Evolutionary conservation across 176 grass and related monocot genomes (phyloP).

Genomic region (Juncus effusus): DNA sequence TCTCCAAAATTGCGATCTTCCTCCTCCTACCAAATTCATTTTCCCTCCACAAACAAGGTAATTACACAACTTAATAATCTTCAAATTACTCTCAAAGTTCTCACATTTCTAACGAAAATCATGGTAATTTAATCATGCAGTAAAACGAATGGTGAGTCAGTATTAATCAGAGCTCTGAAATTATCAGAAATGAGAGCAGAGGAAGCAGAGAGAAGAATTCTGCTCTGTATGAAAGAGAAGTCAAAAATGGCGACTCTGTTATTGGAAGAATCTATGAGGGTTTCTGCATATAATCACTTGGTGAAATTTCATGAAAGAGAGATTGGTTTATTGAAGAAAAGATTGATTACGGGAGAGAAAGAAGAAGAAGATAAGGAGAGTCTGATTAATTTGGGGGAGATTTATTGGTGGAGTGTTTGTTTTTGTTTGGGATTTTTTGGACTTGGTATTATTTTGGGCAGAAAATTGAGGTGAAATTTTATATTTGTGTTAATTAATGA

Average conservation of each 20-base stretch:
- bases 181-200: slow-evolving; percentile 25
- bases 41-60: too few species aligned
- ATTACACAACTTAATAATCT: too few species aligned
- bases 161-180: slow-evolving; percentile 16
- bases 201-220: slow-evolving; percentile 18
- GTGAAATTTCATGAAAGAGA: slow-evolving; percentile 9
- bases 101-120: too few species aligned
- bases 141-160: background rate
- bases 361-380: background rate
- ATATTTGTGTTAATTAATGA: background rate
- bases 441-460: slow-evolving; percentile 15
- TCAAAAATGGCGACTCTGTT: background rate
- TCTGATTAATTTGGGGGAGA: background rate
- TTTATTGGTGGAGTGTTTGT: background rate
- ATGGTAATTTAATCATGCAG: slow-evolving; percentile 1
- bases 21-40: too few species aligned
- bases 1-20: too few species aligned
- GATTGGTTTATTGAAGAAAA: background rate
- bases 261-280: slow-evolving; percentile 9
- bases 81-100: too few species aligned
- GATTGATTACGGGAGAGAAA: slow-evolving; percentile 17
- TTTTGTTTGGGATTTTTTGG: slow-evolving; percentile 14
- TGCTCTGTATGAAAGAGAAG: slow-evolving; percentile 1
- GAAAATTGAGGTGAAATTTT: background rate
- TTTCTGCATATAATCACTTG: slow-evolving; percentile 8